Percentiles rank a stretch among this genome's conserved stretches.
phyloP scores from a whole-genome alignment of 2,329 filamentous ascomycete genomes.

The Hansfordia pulvinata region DNA sequence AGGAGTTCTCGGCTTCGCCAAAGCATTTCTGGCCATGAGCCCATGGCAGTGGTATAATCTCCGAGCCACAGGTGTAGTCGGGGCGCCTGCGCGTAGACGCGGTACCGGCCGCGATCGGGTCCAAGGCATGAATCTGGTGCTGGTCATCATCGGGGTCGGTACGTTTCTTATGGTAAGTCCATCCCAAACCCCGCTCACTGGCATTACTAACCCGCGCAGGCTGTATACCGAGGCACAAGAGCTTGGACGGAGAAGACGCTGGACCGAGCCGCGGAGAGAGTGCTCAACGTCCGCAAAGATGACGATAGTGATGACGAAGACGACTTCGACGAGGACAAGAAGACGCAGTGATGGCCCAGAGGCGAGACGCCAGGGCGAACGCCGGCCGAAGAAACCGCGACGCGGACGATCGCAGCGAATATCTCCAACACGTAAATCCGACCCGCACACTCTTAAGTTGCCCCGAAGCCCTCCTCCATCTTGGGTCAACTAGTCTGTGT shows the following conservation, averaged over 20 bases:
- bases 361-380: too few relatives aligned
- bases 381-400: too few relatives aligned
- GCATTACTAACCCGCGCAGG: slow-evolving; percentile 26
- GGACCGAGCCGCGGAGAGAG: slow-evolving; percentile 62
- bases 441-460: slow-evolving; percentile 94
- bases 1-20: slow-evolving; percentile 73
- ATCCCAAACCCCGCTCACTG: not conserved
- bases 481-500: slow-evolving; percentile 94
- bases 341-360: slow-evolving; percentile 8
- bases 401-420: too few relatives aligned
- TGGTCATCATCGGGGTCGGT: slow-evolving; percentile 66
- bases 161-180: slow-evolving; percentile 63
- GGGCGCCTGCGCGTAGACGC: slow-evolving; percentile 36
- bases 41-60: slow-evolving; percentile 70
- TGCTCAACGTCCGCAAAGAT: slow-evolving; percentile 64
- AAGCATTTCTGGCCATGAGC: slow-evolving; percentile 60
- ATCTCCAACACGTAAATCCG: too few relatives aligned
- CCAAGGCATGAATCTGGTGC: slow-evolving; percentile 64
- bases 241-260: slow-evolving; percentile 60
- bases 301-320: slow-evolving; percentile 44
- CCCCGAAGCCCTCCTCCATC: slow-evolving; percentile 63
- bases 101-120: slow-evolving; percentile 63
- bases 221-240: slow-evolving; percentile 71
- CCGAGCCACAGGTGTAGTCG: slow-evolving; percentile 43
- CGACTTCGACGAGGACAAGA: slow-evolving; percentile 30